These are phyloP conservation scores for Persicaria tinctoria DNA, from an alignment of 148 eudicot genomes.

Conservation along the genomic window DNA sequence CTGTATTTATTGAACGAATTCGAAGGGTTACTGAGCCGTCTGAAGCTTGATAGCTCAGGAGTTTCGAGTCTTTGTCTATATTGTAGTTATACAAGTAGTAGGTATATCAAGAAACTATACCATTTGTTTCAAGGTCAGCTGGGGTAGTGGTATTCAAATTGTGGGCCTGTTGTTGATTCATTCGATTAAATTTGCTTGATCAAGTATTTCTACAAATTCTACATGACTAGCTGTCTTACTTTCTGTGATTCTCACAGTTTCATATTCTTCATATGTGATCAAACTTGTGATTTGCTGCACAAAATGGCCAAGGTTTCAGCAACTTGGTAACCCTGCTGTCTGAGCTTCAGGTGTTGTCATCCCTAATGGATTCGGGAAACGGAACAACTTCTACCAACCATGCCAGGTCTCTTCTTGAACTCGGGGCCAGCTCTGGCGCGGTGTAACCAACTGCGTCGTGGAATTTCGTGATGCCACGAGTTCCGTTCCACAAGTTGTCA, in stretches of 20 bases:
- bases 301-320: not conserved
- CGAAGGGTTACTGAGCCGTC: slow-evolving; percentile 44
- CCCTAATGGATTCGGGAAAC: slow-evolving; percentile 65
- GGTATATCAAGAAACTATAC: slow-evolving; percentile 6
- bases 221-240: not conserved
- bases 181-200: slow-evolving; percentile 5
- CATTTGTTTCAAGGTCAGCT: not conserved
- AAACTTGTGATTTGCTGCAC: not conserved
- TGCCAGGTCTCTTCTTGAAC: slow-evolving; percentile 72
- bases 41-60: slow-evolving; percentile 36
- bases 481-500: no score
- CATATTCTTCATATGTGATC: not conserved
- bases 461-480: no score
- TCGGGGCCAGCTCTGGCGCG: slow-evolving; percentile 86
- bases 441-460: no score
- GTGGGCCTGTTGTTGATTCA: slow-evolving; percentile 7
- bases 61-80: slow-evolving; percentile 19
- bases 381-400: slow-evolving; percentile 90
- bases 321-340: not conserved
- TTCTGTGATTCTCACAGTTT: not conserved
- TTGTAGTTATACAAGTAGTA: slow-evolving; percentile 26
- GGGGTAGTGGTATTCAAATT: not conserved
- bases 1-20: slow-evolving; percentile 58
- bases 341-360: slow-evolving; percentile 19
- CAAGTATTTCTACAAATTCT: not conserved